A percentile compares a stretch with the other conserved stretches of the same genome.
phyloP scores from a whole-genome alignment of 1,284 basidiomycete species.

The Phlebopus sp. region DNA sequence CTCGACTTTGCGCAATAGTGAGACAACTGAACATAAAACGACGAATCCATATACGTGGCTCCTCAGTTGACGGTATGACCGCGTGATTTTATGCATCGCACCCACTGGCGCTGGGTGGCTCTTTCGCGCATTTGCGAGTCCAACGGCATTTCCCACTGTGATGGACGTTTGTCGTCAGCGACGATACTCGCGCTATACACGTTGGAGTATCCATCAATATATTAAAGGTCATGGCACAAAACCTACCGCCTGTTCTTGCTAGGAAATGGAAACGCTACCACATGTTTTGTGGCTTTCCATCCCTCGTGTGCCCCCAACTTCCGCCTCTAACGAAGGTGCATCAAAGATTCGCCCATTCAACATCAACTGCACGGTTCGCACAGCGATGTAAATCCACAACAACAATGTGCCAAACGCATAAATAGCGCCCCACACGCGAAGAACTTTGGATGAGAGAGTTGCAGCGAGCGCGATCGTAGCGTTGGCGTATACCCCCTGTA shows the following conservation, averaged over 20 bases:
- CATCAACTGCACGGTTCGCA: constrained; percentile 39
- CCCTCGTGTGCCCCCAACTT: constrained; percentile 11
- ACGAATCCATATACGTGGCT: no score
- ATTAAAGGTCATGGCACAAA: no score
- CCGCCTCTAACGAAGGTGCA: constrained; percentile 38
- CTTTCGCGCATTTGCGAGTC: no score
- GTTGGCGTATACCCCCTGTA: constrained; percentile 61
- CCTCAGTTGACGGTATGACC: no score
- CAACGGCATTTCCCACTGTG: no score
- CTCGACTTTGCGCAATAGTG: no score
- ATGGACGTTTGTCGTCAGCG: no score
- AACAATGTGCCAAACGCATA: constrained; percentile 51
- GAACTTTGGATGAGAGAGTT: constrained; percentile 52
- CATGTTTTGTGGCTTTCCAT: background rate
- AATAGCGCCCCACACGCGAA: constrained; percentile 53
- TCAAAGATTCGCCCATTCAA: constrained; percentile 46
- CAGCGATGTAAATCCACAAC: constrained; percentile 54
- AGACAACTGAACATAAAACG: no score
- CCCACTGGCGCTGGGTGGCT: no score
- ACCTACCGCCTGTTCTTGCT: background rate
- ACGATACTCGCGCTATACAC: no score
- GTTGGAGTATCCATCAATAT: no score
- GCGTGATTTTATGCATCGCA: no score
- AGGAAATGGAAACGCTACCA: background rate
- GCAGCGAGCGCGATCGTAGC: constrained; percentile 53